Evolutionary conservation across 805 yeast genomes (phyloP).

Genomic region (Maudiozyma pseudohumilis): DNA sequence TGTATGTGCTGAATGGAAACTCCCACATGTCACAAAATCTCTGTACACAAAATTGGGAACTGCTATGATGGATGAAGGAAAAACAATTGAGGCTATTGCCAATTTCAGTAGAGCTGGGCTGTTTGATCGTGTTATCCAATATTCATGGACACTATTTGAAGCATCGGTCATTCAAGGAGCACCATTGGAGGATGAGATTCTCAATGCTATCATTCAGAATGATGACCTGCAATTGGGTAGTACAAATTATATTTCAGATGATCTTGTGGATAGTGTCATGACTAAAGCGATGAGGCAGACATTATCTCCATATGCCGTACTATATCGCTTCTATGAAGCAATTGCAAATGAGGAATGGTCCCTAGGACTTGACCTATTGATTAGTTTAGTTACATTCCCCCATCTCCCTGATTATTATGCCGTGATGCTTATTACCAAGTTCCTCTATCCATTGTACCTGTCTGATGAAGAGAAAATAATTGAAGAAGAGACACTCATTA

Average conservation of each 20-base stretch:
- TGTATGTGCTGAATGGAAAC: slow-evolving; percentile 56
- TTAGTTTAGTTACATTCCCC: slow-evolving; percentile 20
- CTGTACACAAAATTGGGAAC: slow-evolving; percentile 43
- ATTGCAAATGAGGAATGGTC: slow-evolving; percentile 20
- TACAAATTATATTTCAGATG: slow-evolving; percentile 16
- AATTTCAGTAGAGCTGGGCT: slow-evolving; percentile 59
- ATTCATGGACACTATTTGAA: slow-evolving; percentile 55
- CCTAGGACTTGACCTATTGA: slow-evolving; percentile 15
- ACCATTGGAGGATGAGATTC: slow-evolving; percentile 47
- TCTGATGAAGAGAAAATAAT: slow-evolving; percentile 13
- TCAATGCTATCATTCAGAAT: slow-evolving; percentile 39
- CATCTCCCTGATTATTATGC: slow-evolving; percentile 24
- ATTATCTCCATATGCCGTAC: slow-evolving; percentile 60
- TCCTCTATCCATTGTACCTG: slow-evolving; percentile 22
- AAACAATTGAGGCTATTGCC: slow-evolving; percentile 50
- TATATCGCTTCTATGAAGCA: slow-evolving; percentile 40
- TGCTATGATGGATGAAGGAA: slow-evolving; percentile 43
- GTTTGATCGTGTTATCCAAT: slow-evolving; percentile 37
- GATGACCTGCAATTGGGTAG: slow-evolving; percentile 16
- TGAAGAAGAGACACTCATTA: slow-evolving; percentile 16
- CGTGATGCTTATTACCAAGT: slow-evolving; percentile 18
- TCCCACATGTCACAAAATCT: slow-evolving; percentile 47
- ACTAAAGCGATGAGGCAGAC: slow-evolving; percentile 58
- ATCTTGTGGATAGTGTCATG: slow-evolving; percentile 26
- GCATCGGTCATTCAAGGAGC: slow-evolving; percentile 43